Base-by-base conservation (phyloP, 2,329 filamentous ascomycete genomes). In the Tolypocladium ophioglossoides region DNA sequence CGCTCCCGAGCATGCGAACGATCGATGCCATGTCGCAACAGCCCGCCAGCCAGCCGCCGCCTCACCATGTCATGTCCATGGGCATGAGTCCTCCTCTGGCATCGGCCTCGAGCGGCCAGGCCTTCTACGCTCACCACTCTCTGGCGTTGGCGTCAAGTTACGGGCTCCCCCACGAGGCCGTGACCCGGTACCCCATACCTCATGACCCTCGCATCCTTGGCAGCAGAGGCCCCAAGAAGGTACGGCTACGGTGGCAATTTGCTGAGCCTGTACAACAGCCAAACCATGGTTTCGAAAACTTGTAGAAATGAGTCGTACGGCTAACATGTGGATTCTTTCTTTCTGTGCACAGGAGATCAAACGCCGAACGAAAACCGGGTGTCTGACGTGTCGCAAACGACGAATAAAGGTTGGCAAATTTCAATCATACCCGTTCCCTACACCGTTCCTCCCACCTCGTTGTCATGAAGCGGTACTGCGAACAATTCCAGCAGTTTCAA, bases 311-410 rank as follows among this genome's bases (percentile, higher is more conserved):
- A 41, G 8, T 10, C 14, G 16, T 16, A 16, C 8, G 22, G 38
- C 50, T 52, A 44, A 52, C 39, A 4, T 18, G 39, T 30, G 7
- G 27, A 6, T 30, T 32, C 16, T 8, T 51, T 22, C 37, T 10
- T 34, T 24, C 20, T 37, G 27, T 18, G 18, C 14, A 30, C 65
- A 83, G 80, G 80, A 83, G 66, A 83, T 83, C 63, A 83, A 83
- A 66, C 76, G 80, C 57, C 76, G 80, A 61, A 83, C 80, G 49
- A 83, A 83, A 66, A 83, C 80, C 1, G 80, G 80, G n/a, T 83
- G 80, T 60, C 67, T 83, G 65, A 83, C 80, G 47, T 83, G 80
- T 67, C 78, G 80, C 54, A 82, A 82, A 63, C 75, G 80, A 61
- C 73, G 80, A 61, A 83, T 83, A 65, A 83, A 83, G 79, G 80